Percentiles rank a stretch among this genome's conserved stretches.
phyloP scores from a whole-genome alignment of 257 asterid species.

The Rauvolfia tetraphylla region DNA sequence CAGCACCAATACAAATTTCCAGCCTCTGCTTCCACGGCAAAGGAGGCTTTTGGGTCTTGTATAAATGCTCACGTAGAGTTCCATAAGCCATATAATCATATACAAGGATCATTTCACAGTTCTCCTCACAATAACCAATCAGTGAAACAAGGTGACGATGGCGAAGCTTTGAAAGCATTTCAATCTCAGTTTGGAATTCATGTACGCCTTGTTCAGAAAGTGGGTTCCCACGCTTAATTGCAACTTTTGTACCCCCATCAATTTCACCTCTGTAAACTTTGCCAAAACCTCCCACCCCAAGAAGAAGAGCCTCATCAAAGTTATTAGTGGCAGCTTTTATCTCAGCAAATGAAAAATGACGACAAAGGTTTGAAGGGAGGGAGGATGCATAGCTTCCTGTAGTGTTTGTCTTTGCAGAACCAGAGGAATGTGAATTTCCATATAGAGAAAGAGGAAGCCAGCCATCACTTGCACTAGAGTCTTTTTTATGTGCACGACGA shows the following conservation, averaged over 20 bases:
- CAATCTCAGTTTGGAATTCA: conserved; percentile 90
- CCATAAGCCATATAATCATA: conserved; percentile 90
- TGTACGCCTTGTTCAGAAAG: conserved; percentile 83
- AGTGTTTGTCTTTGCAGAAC: conserved; percentile 72
- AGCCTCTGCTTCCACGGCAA: conserved; percentile 92
- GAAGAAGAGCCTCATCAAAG: conserved; percentile 74
- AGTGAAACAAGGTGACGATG: conserved; percentile 87
- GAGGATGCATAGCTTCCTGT: conserved; percentile 81
- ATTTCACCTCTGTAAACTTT: conserved; percentile 81
- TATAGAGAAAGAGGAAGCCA: conserved; percentile 89
- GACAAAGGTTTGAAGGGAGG: conserved; percentile 80
- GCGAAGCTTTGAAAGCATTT: conserved; percentile 91
- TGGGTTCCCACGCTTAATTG: conserved; percentile 93
- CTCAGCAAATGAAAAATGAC: conserved; percentile 84
- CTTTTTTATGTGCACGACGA: conserved; percentile 43
- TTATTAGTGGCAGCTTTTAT: conserved; percentile 76
- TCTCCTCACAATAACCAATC: conserved; percentile 86
- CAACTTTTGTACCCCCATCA: conserved; percentile 82
- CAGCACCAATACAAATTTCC: conserved; percentile 84
- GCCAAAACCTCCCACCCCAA: conserved; percentile 92
- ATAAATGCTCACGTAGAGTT: conserved; percentile 82
- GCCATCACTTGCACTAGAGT: conserved; percentile 64
- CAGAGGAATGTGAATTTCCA: conserved; percentile 76
- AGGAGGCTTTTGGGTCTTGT: conserved; percentile 84
- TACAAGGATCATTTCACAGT: conserved; percentile 86